Evolutionary conservation across 371 early-diverging fungal genomes (phyloP), one percentile per base, ranked within the genome.

Genomic region (Enterocytospora artemiae): DNA sequence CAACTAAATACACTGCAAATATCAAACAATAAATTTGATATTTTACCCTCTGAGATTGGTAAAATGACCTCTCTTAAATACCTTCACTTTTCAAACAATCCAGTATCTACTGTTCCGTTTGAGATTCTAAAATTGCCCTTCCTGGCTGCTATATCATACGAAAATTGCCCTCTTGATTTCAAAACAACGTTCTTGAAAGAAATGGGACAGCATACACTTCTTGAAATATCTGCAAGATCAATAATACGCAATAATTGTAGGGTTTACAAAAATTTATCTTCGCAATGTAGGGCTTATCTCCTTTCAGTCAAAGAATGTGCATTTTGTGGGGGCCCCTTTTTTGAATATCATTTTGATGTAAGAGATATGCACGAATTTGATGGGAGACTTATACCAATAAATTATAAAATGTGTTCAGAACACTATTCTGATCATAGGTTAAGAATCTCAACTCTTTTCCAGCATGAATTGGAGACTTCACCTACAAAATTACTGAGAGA

Each of bases 281-380:
- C 76, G 22, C 76, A 82, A 30, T 55, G 88, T 20, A 81, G 83
- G 66, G 76, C 81, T 28, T 87, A 86, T 68, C 69, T 89, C n/a
- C 73, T 77, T 14, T 78, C 79, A 14, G 83, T 81, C 1, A 77
- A 84, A 45, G 72, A 74, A 20, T 91, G 92, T 75, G 79, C 87
- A 3, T 87, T 85, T 73, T 91, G 92, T 70, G 78, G 79, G 18
- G 89, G 89, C 0, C 89, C 92, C 4, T 86, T 82, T 62, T 88
- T 89, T 74, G 84, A 87, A n/a, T 74, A 78, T 0, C 83, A 59
- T 71, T 41, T 48, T 51, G 48, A 52, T 5, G 44, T 63, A 36
- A 48, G 45, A 16, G 61, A 41, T 57, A 65, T 54, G n/a, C 55
- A 71, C 2, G 31, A 30, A 22, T 59, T 59, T 45, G 63, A 67